Evolutionary conservation across 345 rosid genomes (phyloP), one percentile per base, ranked within the genome.

Genomic region (Fremontodendron californicum): DNA sequence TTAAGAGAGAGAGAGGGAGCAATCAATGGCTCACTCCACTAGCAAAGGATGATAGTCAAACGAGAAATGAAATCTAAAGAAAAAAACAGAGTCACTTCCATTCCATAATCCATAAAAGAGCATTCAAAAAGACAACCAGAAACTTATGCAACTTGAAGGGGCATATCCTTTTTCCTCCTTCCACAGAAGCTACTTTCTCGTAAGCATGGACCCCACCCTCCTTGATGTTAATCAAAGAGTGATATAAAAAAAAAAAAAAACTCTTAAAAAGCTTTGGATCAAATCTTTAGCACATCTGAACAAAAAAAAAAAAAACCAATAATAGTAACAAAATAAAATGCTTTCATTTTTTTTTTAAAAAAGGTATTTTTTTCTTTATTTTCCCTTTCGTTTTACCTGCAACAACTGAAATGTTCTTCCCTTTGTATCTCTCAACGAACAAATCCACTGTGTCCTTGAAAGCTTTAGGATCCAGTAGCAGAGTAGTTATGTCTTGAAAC

Each of bases 401-500:
- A 87, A 96, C 98, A 62, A 91, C 98, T 29, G 98, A 88, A 74
- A 96, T 94, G 89, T 89, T 89, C 82, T 86, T 90, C 78, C 88
- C 97, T 78, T 81, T 87, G 89, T 89, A 96, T 57, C 99, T 83
- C 91, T 96, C 98, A 39, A 94, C 95, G 77, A 96, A 94, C 83
- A 96, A 77, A 80, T 94, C 98, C 75, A 96, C 80, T 33, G 99
- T 87, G 75, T 92, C 98, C 87, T 90, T 96, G 85, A 96, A 96
- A 16, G 96, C 94, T 77, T 88, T 83, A 25, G 95, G 93, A 85
- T 96, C 93, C 85, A 94, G 86, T 71, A 96, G 82, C 61, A 94
- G 91, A 29, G 98, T 91, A 35, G 99, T 94, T 79, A 96, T 90
- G 84, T 96, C 99, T 79, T 92, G 98, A 81, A 96, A 96, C 97